Evolutionary conservation across 1,139 yeast genomes (phyloP), one percentile per base, ranked within the genome.

Genomic region (Candida sanyaensis): DNA sequence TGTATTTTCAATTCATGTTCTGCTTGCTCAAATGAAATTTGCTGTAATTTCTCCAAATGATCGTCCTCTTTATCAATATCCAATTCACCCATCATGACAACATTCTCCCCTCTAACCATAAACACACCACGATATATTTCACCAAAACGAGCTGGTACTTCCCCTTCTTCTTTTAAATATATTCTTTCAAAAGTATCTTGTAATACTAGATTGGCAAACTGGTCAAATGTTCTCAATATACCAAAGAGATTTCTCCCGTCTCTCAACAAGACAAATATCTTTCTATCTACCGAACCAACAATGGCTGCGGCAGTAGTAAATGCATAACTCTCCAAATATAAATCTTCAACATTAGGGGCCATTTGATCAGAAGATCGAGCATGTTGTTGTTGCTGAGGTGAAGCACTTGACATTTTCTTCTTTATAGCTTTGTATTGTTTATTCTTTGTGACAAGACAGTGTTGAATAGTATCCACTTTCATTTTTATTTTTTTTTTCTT

Each of bases 281-380:
- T 86, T 65, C 96, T 82, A 66, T 93, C 98, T 21, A 93, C 96
- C 17, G 96, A 86, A 27, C 96, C 97, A 41, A 93, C 91, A 47
- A 93, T 83, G 28, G 97, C 96, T 1, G 98, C 98, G 0, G 98
- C 96, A 1, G 99, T 93, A 46, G 98, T 93, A 71, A 92, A 93
- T 30, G 96, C 91, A 61, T 86, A 89, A 55, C 96, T 77, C 60
- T 80, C 84, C 51, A 81, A 68, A 60, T 81, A 81, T 51, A 81
- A 69, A 58, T 81, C 79, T 57, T 76, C 79, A 23, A 73, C 80
- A 48, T 73, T 71, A 45, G 74, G 71, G 9, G 64, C 65, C 48
- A 54, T 46, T 37, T 63, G 55, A 37, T 65, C 69, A 31, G 46
- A 45, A 23, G 50, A 45, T 39, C 45, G 51, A 33, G 49, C 50